Evolutionary conservation across 495 filamentous ascomycete genomes (phyloP).

Genomic region (Hyaloscypha hepaticicola): DNA sequence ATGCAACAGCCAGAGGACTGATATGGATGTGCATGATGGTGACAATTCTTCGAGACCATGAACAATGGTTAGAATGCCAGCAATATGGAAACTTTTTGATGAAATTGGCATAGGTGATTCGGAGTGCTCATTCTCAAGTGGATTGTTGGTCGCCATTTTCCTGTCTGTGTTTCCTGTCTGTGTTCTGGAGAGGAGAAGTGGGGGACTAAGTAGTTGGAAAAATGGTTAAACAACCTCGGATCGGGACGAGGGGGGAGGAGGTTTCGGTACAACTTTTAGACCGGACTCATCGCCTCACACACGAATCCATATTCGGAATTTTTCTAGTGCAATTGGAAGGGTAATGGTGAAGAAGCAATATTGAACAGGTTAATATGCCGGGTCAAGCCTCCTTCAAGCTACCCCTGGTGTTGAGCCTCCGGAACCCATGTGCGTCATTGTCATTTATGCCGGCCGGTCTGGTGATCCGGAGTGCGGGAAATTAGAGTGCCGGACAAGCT

Average conservation of each 20-base stretch:
- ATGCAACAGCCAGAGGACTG: slow-evolving; percentile 86
- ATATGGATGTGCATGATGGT: slow-evolving; percentile 46
- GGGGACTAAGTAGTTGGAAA: background rate
- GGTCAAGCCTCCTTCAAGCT: too few species aligned
- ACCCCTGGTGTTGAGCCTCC: too few species aligned
- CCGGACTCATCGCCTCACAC: too few species aligned
- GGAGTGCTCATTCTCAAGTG: slow-evolving; percentile 18
- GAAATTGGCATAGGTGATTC: slow-evolving; percentile 52
- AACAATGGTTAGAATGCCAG: slow-evolving; percentile 72
- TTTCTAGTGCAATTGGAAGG: too few species aligned
- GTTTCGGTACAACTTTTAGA: too few species aligned
- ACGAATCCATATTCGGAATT: too few species aligned
- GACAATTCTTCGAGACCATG: slow-evolving; percentile 76
- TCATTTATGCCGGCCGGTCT: too few species aligned
- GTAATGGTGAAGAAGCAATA: too few species aligned
- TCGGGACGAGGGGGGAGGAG: too few species aligned
- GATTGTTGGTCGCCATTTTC: slow-evolving; percentile 30
- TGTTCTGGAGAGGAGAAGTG: background rate
- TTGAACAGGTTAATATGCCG: too few species aligned
- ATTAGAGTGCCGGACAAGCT: background rate
- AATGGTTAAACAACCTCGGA: background rate
- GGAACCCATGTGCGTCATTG: background rate
- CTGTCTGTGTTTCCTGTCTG: too few species aligned
- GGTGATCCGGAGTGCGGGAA: background rate
- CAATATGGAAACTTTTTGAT: slow-evolving; percentile 59